These are phyloP conservation scores for Lindgomyces ingoldianus DNA, from an alignment of 495 filamentous ascomycete species.

Conservation along the genomic window DNA sequence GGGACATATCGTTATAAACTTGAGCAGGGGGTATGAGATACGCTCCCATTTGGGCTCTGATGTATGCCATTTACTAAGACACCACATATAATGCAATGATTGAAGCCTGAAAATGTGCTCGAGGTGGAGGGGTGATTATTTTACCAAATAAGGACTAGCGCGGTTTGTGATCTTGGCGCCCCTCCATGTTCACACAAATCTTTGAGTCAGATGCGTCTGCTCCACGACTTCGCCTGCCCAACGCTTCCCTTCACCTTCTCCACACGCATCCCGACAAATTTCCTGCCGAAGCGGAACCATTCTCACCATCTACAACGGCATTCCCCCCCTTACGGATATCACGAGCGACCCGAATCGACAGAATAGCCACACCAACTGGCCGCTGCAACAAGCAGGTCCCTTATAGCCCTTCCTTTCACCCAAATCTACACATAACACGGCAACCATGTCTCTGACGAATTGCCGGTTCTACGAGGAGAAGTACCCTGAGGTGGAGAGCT, in stretches of 20 bases:
- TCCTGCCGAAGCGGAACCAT: too few relatives aligned
- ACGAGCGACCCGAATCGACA: too few relatives aligned
- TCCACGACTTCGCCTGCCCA: background rate
- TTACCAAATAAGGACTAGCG: background rate
- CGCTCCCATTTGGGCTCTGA: too few relatives aligned
- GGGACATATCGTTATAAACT: too few relatives aligned
- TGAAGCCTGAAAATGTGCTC: too few relatives aligned
- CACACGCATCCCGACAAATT: background rate
- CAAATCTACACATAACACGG: conserved; percentile 3
- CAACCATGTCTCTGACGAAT: conserved; percentile 91
- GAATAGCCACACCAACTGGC: background rate
- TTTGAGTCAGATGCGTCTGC: background rate
- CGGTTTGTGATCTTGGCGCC: background rate
- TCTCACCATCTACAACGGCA: too few relatives aligned
- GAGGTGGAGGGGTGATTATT: too few relatives aligned
- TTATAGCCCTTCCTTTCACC: background rate
- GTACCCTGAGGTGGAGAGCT: conserved; percentile 97
- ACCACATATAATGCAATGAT: too few relatives aligned
- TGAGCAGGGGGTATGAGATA: too few relatives aligned
- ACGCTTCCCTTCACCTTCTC: background rate
- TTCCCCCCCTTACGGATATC: too few relatives aligned
- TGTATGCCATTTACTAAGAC: too few relatives aligned
- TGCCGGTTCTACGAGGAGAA: conserved; percentile 99
- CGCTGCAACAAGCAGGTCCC: background rate
- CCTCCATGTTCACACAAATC: conserved; percentile 1